Conservation (phyloP, 2,329 filamentous ascomycete species). For the Plenodomus tracheiphilus region DNA sequence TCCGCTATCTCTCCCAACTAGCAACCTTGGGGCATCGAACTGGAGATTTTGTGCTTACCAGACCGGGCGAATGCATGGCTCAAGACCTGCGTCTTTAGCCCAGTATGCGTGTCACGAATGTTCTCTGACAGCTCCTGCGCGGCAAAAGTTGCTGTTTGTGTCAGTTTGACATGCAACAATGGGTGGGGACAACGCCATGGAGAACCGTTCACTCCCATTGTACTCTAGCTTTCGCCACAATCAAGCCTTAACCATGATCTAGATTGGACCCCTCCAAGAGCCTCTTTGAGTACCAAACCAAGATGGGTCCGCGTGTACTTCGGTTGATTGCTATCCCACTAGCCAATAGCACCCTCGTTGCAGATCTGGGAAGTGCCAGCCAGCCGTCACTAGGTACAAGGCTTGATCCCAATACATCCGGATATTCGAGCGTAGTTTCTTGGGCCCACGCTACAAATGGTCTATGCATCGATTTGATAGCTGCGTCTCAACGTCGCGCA, state of each 20-base stretch:
- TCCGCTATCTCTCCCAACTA: conserved; percentile 37
- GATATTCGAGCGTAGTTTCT: conserved; percentile 38
- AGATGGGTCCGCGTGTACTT: conserved; percentile 31
- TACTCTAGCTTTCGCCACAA: conserved; percentile 32
- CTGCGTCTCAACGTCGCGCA: conserved; percentile 17
- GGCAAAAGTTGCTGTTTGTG: conserved; percentile 20
- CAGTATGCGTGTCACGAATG: conserved; percentile 26
- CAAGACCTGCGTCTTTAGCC: conserved; percentile 21
- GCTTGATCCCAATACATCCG: conserved; percentile 43
- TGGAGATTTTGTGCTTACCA: conserved; percentile 12
- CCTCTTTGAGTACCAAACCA: conserved; percentile 27
- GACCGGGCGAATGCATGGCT: conserved; percentile 18
- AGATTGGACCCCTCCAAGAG: conserved; percentile 33
- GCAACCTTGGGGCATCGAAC: conserved; percentile 22
- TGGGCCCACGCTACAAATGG: conserved; percentile 29
- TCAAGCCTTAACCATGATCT: conserved; percentile 31
- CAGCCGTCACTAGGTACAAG: conserved; percentile 42
- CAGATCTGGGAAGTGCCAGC: conserved; percentile 35
- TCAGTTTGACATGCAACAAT: conserved; percentile 7
- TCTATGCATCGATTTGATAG: conserved; percentile 33
- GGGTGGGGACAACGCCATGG: conserved; percentile 15
- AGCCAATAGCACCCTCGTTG: conserved; percentile 32
- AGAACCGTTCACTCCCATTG: conserved; percentile 16
- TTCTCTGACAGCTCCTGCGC: conserved; percentile 18
- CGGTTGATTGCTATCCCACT: conserved; percentile 38